Evolutionary conservation across 2,329 filamentous ascomycete genomes (phyloP).

Genomic region (Cladophialophora chaetospira): DNA sequence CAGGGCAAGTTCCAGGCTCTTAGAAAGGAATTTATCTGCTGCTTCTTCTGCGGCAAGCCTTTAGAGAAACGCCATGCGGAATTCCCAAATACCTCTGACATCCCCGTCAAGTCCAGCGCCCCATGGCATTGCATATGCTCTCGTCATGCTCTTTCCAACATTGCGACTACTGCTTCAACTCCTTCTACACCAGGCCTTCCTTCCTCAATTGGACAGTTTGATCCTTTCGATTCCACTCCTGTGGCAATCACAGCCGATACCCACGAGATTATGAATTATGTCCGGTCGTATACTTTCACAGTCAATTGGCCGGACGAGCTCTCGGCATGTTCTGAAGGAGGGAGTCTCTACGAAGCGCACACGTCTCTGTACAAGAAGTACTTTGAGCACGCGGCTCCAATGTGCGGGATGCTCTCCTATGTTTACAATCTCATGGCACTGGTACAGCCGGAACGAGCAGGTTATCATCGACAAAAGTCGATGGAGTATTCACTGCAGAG

Average conservation of each 20-base stretch:
- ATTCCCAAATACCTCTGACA: background rate
- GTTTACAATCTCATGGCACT: conserved; percentile 12
- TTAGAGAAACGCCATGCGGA: background rate
- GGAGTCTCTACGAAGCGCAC: background rate
- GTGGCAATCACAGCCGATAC: background rate
- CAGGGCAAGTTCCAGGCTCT: background rate
- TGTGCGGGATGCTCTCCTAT: conserved; percentile 4
- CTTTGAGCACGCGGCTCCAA: conserved; percentile 3
- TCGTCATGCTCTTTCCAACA: background rate
- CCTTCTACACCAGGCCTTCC: background rate
- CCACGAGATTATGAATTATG: conserved; percentile 4
- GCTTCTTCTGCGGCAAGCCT: background rate
- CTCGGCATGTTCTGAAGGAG: background rate
- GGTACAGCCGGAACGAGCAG: conserved; percentile 1
- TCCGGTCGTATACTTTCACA: conserved; percentile 2
- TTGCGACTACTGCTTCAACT: background rate
- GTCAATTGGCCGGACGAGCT: conserved; percentile 13
- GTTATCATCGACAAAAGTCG: background rate
- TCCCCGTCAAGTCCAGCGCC: background rate
- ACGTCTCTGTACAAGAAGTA: background rate
- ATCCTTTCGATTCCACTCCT: conserved; percentile 4
- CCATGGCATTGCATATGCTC: background rate
- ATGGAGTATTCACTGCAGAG: conserved; percentile 4
- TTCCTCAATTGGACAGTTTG: background rate
- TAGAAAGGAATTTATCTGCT: background rate